Conservation (phyloP, 1,139 yeast genomes). For the Kluyveromyces marxianus region DNA sequence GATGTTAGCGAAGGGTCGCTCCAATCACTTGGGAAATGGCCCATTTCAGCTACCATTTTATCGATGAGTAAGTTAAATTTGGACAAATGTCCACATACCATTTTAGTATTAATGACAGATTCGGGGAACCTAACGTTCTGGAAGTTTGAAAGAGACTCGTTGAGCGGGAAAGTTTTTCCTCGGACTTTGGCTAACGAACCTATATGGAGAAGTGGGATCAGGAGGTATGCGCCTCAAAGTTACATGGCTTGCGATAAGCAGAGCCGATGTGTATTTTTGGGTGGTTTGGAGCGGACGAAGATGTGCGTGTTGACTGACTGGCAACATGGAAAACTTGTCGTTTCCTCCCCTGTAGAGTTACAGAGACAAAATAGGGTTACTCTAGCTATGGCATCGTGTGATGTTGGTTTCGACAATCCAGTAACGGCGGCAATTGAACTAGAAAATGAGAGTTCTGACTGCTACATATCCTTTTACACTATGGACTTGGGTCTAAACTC, state of each 20-base stretch:
- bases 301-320: slow-evolving; percentile 53
- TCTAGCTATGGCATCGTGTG: slow-evolving; percentile 50
- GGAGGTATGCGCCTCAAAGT: slow-evolving; percentile 72
- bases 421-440: slow-evolving; percentile 72
- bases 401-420: slow-evolving; percentile 77
- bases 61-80: slow-evolving; percentile 43
- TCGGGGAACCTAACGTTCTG: slow-evolving; percentile 65
- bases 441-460: slow-evolving; percentile 28
- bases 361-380: slow-evolving; percentile 47
- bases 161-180: slow-evolving; percentile 35
- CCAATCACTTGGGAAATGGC: slow-evolving; percentile 36
- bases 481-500: slow-evolving; percentile 82
- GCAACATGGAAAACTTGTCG: slow-evolving; percentile 37
- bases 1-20: slow-evolving; percentile 54
- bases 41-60: slow-evolving; percentile 55
- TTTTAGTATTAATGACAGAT: slow-evolving; percentile 67
- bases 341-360: slow-evolving; percentile 74
- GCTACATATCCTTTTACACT: slow-evolving; percentile 57
- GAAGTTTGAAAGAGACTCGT: slow-evolving; percentile 35
- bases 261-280: slow-evolving; percentile 61
- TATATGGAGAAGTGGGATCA: slow-evolving; percentile 64
- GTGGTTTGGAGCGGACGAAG: slow-evolving; percentile 68
- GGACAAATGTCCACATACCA: slow-evolving; percentile 46
- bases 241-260: slow-evolving; percentile 67
- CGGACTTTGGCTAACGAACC: slow-evolving; percentile 55